phyloP scores from a whole-genome alignment of 2,329 filamentous ascomycete species.

The Fusarium irregulare region DNA sequence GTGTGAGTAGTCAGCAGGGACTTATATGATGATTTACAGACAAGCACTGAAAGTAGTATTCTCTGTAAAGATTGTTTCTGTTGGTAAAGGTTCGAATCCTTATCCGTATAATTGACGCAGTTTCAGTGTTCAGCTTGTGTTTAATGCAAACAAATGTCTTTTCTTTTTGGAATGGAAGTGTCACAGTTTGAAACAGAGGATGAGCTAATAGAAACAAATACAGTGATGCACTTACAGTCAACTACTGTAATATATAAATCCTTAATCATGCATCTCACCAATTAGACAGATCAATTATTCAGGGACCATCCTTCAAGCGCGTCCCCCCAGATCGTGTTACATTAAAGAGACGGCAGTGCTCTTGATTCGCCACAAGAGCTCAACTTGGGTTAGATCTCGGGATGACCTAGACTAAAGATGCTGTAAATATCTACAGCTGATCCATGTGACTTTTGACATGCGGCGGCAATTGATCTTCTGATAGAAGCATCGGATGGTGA shows the following conservation, averaged over 20 bases:
- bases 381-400: neutral
- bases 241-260: neutral
- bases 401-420: neutral
- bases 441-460: neutral
- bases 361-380: slow-evolving; percentile 25
- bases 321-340: slow-evolving; percentile 22
- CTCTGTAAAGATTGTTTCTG: neutral
- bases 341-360: slow-evolving; percentile 32
- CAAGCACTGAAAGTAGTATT: neutral
- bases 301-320: slow-evolving; percentile 20
- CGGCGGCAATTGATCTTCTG: slow-evolving; percentile 2
- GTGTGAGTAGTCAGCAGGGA: slow-evolving; percentile 9
- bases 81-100: neutral
- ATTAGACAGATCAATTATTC: neutral
- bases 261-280: neutral
- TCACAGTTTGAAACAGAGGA: slow-evolving; percentile 33
- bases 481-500: neutral
- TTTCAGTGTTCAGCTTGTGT: slow-evolving; percentile 3
- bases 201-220: slow-evolving; percentile 18
- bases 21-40: slow-evolving; percentile 29
- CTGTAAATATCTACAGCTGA: neutral
- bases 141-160: slow-evolving; percentile 16
- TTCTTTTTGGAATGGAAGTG: slow-evolving; percentile 3
- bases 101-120: neutral
- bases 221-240: neutral